Evolutionary conservation across 2,329 filamentous ascomycete genomes (phyloP).

Genomic region (Trichoderma atrobrunneum): DNA sequence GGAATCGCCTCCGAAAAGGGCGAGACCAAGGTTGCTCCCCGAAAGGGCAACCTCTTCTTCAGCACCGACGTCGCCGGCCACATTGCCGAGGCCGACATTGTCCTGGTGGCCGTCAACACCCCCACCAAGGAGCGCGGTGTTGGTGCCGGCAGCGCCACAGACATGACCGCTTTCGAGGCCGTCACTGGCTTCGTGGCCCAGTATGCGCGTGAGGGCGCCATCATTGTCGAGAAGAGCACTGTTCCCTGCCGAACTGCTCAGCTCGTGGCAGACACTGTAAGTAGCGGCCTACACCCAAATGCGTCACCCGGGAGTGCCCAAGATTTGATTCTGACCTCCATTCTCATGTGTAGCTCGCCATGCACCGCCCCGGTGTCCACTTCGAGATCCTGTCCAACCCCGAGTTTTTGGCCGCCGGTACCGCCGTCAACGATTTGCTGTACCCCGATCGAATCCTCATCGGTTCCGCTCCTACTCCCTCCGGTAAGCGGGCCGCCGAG

Average conservation of each 20-base stretch:
- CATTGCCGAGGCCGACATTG: conserved; percentile 67
- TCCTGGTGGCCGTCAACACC: conserved; percentile 76
- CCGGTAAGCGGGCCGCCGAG: conserved; percentile 60
- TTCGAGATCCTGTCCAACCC: conserved; percentile 81
- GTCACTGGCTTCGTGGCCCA: conserved; percentile 66
- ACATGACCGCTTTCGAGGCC: conserved; percentile 69
- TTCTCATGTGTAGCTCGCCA: conserved; percentile 43
- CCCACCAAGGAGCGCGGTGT: conserved; percentile 70
- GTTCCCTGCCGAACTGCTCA: conserved; percentile 74
- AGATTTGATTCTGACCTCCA: background rate
- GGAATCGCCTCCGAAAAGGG: conserved; percentile 24
- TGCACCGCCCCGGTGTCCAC: conserved; percentile 58
- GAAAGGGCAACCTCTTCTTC: conserved; percentile 68
- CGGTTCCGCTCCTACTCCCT: conserved; percentile 60
- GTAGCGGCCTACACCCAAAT: conserved; percentile 23
- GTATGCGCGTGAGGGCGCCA: conserved; percentile 63
- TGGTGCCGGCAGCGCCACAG: conserved; percentile 68
- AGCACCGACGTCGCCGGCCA: conserved; percentile 61
- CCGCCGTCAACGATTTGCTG: conserved; percentile 68
- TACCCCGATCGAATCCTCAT: conserved; percentile 73
- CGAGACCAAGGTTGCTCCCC: conserved; percentile 39
- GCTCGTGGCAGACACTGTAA: conserved; percentile 65
- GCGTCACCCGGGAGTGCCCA: background rate
- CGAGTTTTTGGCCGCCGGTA: conserved; percentile 77
- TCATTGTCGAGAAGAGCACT: conserved; percentile 80